Conservation (phyloP, 768 basidiomycete genomes). For the Gymnopilus dilepis region DNA sequence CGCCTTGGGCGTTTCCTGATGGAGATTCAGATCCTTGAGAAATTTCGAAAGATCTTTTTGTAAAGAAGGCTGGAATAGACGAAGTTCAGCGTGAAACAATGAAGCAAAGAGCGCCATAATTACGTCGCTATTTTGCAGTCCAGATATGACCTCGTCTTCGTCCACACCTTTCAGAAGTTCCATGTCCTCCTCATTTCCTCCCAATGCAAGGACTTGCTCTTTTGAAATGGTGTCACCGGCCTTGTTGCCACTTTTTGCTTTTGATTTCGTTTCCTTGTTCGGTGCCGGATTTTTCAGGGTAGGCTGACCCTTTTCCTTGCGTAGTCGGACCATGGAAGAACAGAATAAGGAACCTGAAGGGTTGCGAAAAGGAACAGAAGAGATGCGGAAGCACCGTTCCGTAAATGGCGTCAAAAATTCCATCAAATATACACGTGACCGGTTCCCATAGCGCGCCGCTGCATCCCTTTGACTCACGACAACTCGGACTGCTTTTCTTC, state of each 20-base stretch:
- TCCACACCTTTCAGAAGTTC: constrained; percentile 47
- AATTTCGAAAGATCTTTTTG: constrained; percentile 53
- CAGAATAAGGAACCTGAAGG: not conserved
- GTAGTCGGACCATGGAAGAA: constrained; percentile 22
- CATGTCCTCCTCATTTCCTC: constrained; percentile 54
- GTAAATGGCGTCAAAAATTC: constrained; percentile 8
- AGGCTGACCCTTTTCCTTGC: constrained; percentile 22
- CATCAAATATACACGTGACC: not conserved
- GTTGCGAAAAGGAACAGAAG: not conserved
- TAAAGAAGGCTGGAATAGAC: constrained; percentile 40
- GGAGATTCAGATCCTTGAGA: constrained; percentile 45
- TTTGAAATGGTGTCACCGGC: constrained; percentile 21
- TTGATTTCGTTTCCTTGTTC: not conserved
- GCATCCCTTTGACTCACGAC: not conserved
- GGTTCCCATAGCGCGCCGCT: not conserved
- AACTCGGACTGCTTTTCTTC: not conserved
- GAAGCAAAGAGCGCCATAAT: constrained; percentile 14
- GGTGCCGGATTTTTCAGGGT: not conserved
- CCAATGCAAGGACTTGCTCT: constrained; percentile 45
- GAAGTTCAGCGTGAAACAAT: not conserved
- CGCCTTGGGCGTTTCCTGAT: constrained; percentile 15
- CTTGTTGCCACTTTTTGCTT: constrained; percentile 10
- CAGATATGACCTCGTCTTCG: constrained; percentile 31
- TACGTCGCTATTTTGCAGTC: constrained; percentile 39
- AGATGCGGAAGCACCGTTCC: not conserved